Evolutionary conservation across 495 filamentous ascomycete species (phyloP), one percentile per base, ranked within the genome.

Genomic region (Trypethelium eluteriae): DNA sequence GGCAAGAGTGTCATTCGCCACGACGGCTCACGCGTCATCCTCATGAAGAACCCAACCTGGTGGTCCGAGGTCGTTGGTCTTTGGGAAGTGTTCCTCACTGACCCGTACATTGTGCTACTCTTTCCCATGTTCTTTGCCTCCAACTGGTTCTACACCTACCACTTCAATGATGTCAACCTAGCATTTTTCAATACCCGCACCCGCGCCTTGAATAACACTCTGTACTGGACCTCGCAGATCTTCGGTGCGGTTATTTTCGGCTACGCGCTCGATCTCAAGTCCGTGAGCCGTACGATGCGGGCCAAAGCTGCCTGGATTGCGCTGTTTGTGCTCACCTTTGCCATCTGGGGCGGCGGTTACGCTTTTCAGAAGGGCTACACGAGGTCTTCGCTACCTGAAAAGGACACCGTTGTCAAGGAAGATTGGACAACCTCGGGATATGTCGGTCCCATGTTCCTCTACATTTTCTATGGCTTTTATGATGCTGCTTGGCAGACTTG

Each of bases 391-490:
- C 39, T 64, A 6, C 39, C 70, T 11, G 39, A 68, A 4, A 47
- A n/a, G 32, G 66, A 69, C 35, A 68, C 74, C 34, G 79, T 74
- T 38, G 69, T 76, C 2, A 77, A 74, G 47, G 81, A 76, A 70
- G 90, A 95, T 77, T 93, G 88, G 84, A 82, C 74, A 36, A 81
- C 85, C 67, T 76, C 76, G 16, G 82, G 84, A 46, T 96, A 87
- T 77, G 77, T 90, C 53, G 92, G 89, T 0, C 90, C 91, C 16
- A 89, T 96, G 85, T 90, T 96, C 74, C 77, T 96, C 66, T 96
- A 93, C 80, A 89, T 98, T 70, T 94, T 93, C 74, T 96, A 96
- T 74, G 93, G 93, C 57, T 88, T 96, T 71, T 93, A 88, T 69
- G 93, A 96, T 73, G 89, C 92, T 39, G 83, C 86, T 47, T 94